Evolutionary conservation across 257 asterid genomes (phyloP), one percentile per base, ranked within the genome.

Genomic region (Fraxinus pennsylvanica): DNA sequence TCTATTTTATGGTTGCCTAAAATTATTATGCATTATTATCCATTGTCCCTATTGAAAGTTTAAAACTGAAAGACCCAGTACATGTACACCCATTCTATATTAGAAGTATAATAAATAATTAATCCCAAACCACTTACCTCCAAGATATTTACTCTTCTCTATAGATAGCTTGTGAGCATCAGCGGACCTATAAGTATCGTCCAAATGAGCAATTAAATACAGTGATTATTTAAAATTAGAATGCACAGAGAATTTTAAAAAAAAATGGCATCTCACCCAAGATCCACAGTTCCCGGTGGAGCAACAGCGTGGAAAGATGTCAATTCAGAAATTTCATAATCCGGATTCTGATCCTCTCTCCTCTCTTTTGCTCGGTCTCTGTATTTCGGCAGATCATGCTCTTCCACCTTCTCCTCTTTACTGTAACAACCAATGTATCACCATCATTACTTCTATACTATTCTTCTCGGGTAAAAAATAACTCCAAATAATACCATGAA

Each of bases 61-160:
- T 45, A 12, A 68, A 13, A 41, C 0, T 67, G 35, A 27, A 63
- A 63, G 35, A 25, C 15, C 30, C n/a, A 27, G 15, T 63, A 22
- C 19, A 63, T 61, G 2, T 61, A 1, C 36, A 45, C 25, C 54
- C 52, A 22, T 52, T 72, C 45, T 52, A 59, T 14, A 67, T 33
- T 68, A 45, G 29, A 27, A 1, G 3, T 29, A 33, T 73, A 61
- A 52, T 43, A 15, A 78, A 45, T 61, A 36, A 41, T 78, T 61
- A 61, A 77, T 13, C 61, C 14, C 52, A 59, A 65, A 65, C n/a
- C 41, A 74, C 90, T 19, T 72, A 93, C 99, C 98, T 92, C 99
- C 99, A 81, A 96, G 98, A 82, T 96, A 96, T 85, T 96, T 96
- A 88, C 98, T 93, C 89, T 92, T 96, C 92, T 96, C 99, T 21